Base-by-base conservation (phyloP, 2,329 filamentous ascomycete genomes). In the Leptographium flavum region DNA sequence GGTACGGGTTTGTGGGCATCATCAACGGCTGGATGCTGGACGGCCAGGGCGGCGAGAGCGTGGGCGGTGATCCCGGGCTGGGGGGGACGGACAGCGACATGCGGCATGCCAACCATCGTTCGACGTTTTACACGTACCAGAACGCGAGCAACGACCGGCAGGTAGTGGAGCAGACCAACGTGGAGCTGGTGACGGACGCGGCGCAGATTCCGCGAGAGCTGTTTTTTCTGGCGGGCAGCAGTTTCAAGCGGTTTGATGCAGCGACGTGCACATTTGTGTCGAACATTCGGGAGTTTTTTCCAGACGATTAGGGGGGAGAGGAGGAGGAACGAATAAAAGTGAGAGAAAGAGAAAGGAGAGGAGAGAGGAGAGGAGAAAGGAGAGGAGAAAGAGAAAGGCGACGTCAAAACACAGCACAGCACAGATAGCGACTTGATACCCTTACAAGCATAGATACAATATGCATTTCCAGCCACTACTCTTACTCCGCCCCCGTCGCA, bases 241-340 rank as follows among this genome's bases (percentile, higher is more conserved):
- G 85, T 60, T 96, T 98, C 61, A 93, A 86, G 61, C 71, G 87
- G 36, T 96, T 87, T 70, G 85, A 95, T 61, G 57, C 60, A 5
- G 66, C 65, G 30, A 69, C 63, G 0, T 76, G 76, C 52, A 69
- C 64, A 4, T 98, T 96, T 64, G 71, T 94, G 28, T 94, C 87
- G 54, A 96, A 95, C 60, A 57, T 74, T 28, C 63, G 64, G 53
- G 85, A 93, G 54, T 79, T 88, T 56, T 95, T 87, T 61, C 90
- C 90, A 1, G 83, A 94, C 57, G 86, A 93, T 62, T 94, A 53
- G 60, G 25, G 13, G 6, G 14, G 32, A 35, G 32, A 17, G 17
- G 14, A n/a, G 32, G 32, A 35, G 7, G 15, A 17, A 27, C 10
- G 25, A 27, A 10, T 6, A 27, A 6, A 27, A 6, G 10, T 27